These are phyloP conservation scores for Lentinula detonsa DNA, from an alignment of 768 basidiomycete genomes.

Conservation along the genomic window DNA sequence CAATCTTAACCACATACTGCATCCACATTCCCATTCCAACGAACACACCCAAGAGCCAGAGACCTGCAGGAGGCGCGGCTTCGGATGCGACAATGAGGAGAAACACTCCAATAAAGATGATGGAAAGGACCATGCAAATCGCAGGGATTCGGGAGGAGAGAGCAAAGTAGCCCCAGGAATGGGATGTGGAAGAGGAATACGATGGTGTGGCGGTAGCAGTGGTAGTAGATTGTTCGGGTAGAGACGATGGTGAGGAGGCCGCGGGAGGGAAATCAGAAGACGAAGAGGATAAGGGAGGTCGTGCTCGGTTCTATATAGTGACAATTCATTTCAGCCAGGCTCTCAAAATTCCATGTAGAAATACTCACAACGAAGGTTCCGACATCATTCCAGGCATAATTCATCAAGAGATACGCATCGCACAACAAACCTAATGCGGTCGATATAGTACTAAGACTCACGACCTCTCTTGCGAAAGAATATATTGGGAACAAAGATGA, in stretches of 20 bases:
- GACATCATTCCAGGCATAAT: slow-evolving; percentile 49
- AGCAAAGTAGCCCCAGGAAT: slow-evolving; percentile 44
- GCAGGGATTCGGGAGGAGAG: slow-evolving; percentile 61
- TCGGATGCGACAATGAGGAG: slow-evolving; percentile 55
- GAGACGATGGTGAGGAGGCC: not conserved
- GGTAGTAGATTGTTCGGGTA: not conserved
- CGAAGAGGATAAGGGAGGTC: not conserved
- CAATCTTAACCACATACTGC: slow-evolving; percentile 24
- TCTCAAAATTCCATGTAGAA: too few relatives aligned
- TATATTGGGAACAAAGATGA: slow-evolving; percentile 30
- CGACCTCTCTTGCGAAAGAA: slow-evolving; percentile 38
- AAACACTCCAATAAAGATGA: slow-evolving; percentile 54
- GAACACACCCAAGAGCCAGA: slow-evolving; percentile 49
- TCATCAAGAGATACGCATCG: slow-evolving; percentile 61
- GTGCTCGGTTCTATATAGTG: not conserved
- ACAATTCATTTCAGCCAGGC: too few relatives aligned
- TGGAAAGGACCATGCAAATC: slow-evolving; percentile 51
- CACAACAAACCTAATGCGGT: slow-evolving; percentile 62
- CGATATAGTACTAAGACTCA: slow-evolving; percentile 52
- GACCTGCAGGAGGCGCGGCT: slow-evolving; percentile 59
- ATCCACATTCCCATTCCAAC: slow-evolving; percentile 64
- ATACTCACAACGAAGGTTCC: slow-evolving; percentile 47
- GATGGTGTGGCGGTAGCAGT: too few relatives aligned
- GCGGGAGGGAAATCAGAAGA: not conserved
- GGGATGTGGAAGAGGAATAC: slow-evolving; percentile 15